phyloP scores from a whole-genome alignment of 2,329 filamentous ascomycete genomes.

The Verticillium longisporum region DNA sequence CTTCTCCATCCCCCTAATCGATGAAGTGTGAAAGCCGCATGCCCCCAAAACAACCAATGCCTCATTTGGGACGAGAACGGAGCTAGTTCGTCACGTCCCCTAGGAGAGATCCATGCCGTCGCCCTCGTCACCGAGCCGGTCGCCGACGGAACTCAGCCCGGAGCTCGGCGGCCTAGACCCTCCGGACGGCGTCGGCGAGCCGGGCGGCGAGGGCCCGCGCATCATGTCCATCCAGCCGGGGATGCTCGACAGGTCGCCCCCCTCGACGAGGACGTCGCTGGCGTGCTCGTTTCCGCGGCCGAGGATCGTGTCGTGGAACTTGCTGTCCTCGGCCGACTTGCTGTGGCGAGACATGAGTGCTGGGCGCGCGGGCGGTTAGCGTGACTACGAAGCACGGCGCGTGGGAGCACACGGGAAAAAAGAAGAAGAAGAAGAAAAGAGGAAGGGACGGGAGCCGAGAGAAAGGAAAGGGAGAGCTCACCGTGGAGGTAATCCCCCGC shows the following conservation, averaged over 20 bases:
- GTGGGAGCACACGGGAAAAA: too few relatives aligned
- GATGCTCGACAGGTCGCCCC: slow-evolving; percentile 62
- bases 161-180: slow-evolving; percentile 44
- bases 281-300: slow-evolving; percentile 63
- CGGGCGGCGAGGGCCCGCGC: slow-evolving; percentile 17
- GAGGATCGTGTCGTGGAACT: slow-evolving; percentile 78
- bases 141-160: slow-evolving; percentile 50
- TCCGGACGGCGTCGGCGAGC: slow-evolving; percentile 9
- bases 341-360: slow-evolving; percentile 88
- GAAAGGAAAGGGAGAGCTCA: slow-evolving; percentile 23
- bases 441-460: slow-evolving; percentile 3
- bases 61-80: not conserved
- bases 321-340: slow-evolving; percentile 79
- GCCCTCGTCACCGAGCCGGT: slow-evolving; percentile 33
- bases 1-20: not conserved
- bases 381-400: not conserved
- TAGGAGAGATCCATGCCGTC: slow-evolving; percentile 40
- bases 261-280: slow-evolving; percentile 69
- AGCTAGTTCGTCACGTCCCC: not conserved
- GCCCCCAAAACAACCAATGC: not conserved
- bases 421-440: not conserved
- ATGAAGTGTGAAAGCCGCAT: not conserved
- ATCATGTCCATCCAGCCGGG: slow-evolving; percentile 46
- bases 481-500: slow-evolving; percentile 65
- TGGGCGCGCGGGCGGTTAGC: slow-evolving; percentile 19